Evolutionary conservation across 108 stramenopile species (phyloP).

Genomic region (Skeletonema menzelii): DNA sequence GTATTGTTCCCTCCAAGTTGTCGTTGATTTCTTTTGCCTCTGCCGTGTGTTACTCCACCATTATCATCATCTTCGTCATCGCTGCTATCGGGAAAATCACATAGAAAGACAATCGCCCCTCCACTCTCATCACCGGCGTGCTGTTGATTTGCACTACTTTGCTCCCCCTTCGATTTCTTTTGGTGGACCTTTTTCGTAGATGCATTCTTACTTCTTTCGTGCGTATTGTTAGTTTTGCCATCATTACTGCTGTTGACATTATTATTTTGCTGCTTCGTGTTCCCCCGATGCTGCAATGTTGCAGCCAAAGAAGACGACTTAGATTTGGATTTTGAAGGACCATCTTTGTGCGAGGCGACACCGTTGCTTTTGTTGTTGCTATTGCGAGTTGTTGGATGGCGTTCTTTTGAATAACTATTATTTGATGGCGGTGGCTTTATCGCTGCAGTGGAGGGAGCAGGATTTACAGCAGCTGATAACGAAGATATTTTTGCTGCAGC

Average conservation of each 20-base stretch:
- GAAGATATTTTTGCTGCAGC: not conserved
- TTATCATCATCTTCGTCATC: no score
- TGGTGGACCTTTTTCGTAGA: not conserved
- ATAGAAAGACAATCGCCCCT: not conserved
- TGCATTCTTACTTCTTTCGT: not conserved
- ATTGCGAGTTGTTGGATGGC: no score
- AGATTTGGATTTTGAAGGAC: no score
- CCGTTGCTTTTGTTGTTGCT: no score
- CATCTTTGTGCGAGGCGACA: no score
- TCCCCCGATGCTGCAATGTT: not conserved
- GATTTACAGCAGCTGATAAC: not conserved
- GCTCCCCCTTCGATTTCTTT: not conserved
- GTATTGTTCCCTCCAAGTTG: not conserved
- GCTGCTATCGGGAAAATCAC: not conserved
- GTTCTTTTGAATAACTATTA: no score
- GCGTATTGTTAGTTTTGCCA: not conserved
- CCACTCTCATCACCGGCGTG: not conserved
- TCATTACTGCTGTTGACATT: not conserved
- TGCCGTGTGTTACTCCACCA: no score
- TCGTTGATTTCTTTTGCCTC: not conserved
- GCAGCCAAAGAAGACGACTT: not conserved
- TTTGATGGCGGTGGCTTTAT: no score
- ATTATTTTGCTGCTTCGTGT: not conserved
- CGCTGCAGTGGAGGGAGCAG: no score
- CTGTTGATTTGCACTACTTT: not conserved